Percentiles rank a stretch among this genome's conserved stretches.
These are phyloP conservation scores for Parastagonospora nodorum DNA, from an alignment of 2,329 filamentous ascomycete species.

Conservation along the genomic window DNA sequence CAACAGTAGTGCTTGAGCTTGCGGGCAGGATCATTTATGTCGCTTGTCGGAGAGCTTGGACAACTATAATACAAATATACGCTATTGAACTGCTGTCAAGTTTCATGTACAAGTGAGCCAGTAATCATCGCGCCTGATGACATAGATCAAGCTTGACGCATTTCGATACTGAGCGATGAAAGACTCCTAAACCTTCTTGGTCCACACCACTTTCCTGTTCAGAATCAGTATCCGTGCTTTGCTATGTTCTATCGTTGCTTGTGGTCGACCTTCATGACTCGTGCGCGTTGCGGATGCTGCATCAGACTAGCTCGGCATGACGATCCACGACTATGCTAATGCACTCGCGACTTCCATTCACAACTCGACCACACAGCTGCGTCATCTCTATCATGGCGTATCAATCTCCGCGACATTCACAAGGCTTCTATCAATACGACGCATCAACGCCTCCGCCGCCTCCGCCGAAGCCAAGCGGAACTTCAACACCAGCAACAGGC, in stretches of 20 bases:
- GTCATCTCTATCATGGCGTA: slow-evolving; percentile 36
- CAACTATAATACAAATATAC: neutral
- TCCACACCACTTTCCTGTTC: neutral
- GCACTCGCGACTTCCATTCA: neutral
- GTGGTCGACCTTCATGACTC: neutral
- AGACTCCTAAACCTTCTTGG: neutral
- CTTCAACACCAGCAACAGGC: slow-evolving; percentile 49
- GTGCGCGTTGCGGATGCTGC: neutral
- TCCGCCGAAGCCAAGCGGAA: slow-evolving; percentile 51
- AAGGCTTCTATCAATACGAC: slow-evolving; percentile 48
- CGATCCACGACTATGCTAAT: neutral
- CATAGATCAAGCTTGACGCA: too few species aligned
- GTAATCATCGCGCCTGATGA: too few species aligned
- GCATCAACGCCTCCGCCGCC: slow-evolving; percentile 55
- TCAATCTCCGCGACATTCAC: slow-evolving; percentile 46
- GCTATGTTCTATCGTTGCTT: neutral
- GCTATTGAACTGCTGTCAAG: too few species aligned
- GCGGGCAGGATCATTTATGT: neutral
- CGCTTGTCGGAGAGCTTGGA: neutral
- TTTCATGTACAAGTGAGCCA: too few species aligned
- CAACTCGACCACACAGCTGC: neutral
- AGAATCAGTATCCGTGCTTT: neutral
- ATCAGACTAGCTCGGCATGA: neutral
- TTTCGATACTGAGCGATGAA: neutral
- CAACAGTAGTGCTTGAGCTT: neutral